Conservation (phyloP, 371 early-diverging fungal genomes). For the Parasitella parasitica region DNA sequence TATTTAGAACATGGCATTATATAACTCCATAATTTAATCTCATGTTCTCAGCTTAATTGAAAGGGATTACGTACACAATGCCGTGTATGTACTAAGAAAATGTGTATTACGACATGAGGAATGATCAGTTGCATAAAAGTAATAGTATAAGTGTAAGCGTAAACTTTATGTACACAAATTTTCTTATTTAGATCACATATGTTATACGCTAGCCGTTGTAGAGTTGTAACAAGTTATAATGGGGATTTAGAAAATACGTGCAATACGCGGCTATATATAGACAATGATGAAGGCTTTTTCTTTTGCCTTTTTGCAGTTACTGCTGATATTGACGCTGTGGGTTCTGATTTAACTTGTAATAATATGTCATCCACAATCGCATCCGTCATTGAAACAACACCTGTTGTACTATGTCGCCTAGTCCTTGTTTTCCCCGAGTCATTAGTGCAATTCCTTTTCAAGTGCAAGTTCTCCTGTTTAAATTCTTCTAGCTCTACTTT, state of each 20-base stretch:
- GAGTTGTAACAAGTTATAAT: no score
- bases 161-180: no score
- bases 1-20: no score
- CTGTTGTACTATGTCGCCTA: slow-evolving; percentile 3
- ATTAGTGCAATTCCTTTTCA: background rate
- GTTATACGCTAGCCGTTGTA: no score
- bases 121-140: no score
- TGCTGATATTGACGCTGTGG: background rate
- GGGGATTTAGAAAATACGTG: background rate
- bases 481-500: slow-evolving; percentile 36
- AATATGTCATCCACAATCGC: background rate
- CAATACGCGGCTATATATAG: slow-evolving; percentile 13
- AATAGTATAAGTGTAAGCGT: no score
- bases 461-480: slow-evolving; percentile 5
- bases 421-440: background rate
- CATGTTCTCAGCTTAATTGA: no score
- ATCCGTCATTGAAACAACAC: background rate
- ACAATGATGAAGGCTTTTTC: background rate
- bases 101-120: no score
- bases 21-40: no score
- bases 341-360: background rate
- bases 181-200: no score
- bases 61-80: no score
- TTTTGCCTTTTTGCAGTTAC: background rate
- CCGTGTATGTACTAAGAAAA: no score